Evolutionary conservation across 768 basidiomycete species (phyloP).

Genomic region (Hygrophoropsis aurantiaca): DNA sequence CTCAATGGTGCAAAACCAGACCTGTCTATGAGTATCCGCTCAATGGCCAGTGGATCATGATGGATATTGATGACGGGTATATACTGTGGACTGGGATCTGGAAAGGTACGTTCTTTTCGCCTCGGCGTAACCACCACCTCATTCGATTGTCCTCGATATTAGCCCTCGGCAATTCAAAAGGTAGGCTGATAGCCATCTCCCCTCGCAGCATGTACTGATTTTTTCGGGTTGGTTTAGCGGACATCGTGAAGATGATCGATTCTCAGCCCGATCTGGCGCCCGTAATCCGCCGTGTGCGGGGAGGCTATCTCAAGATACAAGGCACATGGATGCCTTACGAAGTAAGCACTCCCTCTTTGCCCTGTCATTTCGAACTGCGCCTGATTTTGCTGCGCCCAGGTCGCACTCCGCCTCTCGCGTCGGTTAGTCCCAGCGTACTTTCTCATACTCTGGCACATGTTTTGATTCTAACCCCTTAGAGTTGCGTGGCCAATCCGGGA

Average conservation of each 20-base stretch:
- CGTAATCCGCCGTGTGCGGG: conserved; percentile 80
- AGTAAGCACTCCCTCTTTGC: conserved; percentile 37
- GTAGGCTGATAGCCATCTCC: conserved; percentile 35
- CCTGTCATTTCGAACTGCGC: conserved; percentile 11
- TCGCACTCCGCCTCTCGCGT: conserved; percentile 75
- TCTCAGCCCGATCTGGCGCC: conserved; percentile 85
- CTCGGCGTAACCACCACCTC: conserved; percentile 1
- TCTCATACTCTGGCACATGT: conserved; percentile 9
- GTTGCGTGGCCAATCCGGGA: conserved; percentile 89
- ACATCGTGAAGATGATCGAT: conserved; percentile 92
- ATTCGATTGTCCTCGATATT: conserved; percentile 9
- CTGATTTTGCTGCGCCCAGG: conserved; percentile 42
- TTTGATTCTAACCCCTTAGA: conserved; percentile 37
- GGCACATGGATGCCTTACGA: conserved; percentile 95
- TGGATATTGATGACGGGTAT: conserved; percentile 92
- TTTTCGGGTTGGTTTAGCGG: conserved; percentile 49
- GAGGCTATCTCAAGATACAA: conserved; percentile 89
- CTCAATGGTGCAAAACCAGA: conserved; percentile 31
- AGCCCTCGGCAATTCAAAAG: conserved; percentile 91
- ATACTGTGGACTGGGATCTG: conserved; percentile 93
- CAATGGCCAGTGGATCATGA: conserved; percentile 93
- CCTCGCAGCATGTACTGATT: conserved; percentile 12
- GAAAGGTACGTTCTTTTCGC: conserved; percentile 61
- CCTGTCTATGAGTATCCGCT: conserved; percentile 90
- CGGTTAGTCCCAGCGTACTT: conserved; percentile 49